These are phyloP conservation scores for Astragalus membranaceus DNA, from an alignment of 306 rosid species.

Conservation along the genomic window DNA sequence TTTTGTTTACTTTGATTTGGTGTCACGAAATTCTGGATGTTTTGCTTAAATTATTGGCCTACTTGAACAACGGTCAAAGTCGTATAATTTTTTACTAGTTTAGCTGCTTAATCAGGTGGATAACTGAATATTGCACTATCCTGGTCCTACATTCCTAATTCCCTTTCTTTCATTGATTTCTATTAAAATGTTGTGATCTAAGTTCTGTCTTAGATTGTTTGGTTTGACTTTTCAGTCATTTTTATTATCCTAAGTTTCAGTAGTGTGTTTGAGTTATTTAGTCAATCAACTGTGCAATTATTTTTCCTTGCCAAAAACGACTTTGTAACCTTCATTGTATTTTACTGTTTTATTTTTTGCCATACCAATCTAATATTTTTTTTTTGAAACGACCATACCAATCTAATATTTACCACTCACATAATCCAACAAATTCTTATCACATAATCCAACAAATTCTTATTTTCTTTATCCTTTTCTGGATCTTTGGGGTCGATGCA, in stretches of 20 bases:
- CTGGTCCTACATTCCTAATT: not conserved
- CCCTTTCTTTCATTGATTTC: not conserved
- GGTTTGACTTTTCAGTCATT: too few relatives aligned
- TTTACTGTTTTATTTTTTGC: too few relatives aligned
- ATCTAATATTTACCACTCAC: not conserved
- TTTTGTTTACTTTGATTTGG: slow-evolving; percentile 12
- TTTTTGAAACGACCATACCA: too few relatives aligned
- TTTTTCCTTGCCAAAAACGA: too few relatives aligned
- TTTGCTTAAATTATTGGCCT: not conserved
- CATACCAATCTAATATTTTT: not conserved
- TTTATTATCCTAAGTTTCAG: too few relatives aligned
- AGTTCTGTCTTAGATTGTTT: too few relatives aligned
- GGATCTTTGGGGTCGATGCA: not conserved
- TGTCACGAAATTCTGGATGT: slow-evolving; percentile 6
- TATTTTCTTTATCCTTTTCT: not conserved
- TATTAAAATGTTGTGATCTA: too few relatives aligned
- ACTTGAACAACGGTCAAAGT: slow-evolving; percentile 1
- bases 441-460: not conserved
- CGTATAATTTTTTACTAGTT: slow-evolving; percentile 12
- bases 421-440: not conserved
- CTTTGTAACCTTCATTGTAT: too few relatives aligned
- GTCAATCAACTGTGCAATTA: too few relatives aligned
- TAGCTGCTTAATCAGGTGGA: not conserved
- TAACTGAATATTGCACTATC: not conserved
- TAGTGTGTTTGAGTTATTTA: too few relatives aligned